Base-by-base conservation (phyloP, 2,329 filamentous ascomycete species). In the Karstenula rhodostoma region DNA sequence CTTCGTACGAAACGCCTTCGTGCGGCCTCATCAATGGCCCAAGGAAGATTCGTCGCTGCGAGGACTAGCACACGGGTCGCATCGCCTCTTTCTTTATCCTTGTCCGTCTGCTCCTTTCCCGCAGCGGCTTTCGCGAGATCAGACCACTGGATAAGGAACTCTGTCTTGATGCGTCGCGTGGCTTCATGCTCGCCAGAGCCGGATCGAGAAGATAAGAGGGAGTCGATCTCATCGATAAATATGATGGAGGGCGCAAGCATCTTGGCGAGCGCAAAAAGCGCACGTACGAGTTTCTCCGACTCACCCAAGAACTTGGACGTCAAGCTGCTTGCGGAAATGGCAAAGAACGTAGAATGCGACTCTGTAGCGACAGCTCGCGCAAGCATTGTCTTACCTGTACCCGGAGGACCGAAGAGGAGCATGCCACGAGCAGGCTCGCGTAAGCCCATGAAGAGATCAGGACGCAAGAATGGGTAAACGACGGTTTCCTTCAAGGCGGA, bases 361-460 rank as follows among this genome's bases (percentile, higher is more conserved):
- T 99, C 95, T 0, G 95, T 98, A 1, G 95, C 95, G 0, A 98
- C 94, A 9, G 93, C 93, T 65, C 95, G 87, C 10, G 95, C 95
- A 40, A 99, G 83, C 95, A 99, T 99, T 0, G 95, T 99, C 79
- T 99, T 99, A 55, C 95, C 95, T 0, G 95, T 99, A n/a, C 95
- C 95, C 0, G 95, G 95, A 1, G 95, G 95, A 0, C 95, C 95
- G 73, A 99, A 99, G 1, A 99, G 84, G 1, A 99, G 84, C 92
- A 99, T 98, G 6, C 95, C 95, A 59, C 93, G 85, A 15, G 95
- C 94, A 22, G 95, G 95, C 74, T 99, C 95, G 42, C 95, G 90
- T 12, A 99, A 84, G 0, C 95, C 95, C 86, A 94, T 95, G 80
- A 99, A 99, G 2, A 99, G 81, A 78, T 99, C 95, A 1, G 95